Evolutionary conservation across 2,329 filamentous ascomycete genomes (phyloP), one percentile per base, ranked within the genome.

Genomic region (Fusarium citri): DNA sequence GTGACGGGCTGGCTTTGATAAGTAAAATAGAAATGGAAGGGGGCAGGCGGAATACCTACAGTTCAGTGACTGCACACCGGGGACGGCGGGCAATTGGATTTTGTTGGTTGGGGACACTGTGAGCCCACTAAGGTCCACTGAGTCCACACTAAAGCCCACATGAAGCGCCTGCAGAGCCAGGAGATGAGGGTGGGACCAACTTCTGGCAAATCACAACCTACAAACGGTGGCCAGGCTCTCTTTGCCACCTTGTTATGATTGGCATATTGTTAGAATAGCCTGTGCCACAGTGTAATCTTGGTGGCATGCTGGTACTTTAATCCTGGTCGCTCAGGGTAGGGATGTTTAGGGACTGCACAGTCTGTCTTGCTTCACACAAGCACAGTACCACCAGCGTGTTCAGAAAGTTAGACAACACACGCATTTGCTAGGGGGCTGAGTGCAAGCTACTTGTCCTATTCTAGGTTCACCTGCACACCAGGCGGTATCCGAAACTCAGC

Each of bases 161-260:
- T 47, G 55, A 37, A 54, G 65, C 60, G 59, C 71, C 62, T 75
- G 54, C 68, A 58, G 68, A 65, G 59, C 65, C 37, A 64, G 71
- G 65, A 69, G 69, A 73, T 72, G 74, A 71, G 66, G 55, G 69
- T 55, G 65, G 40, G 63, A 31, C 60, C 70, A 41, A 42, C 53
- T 71, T 58, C 66, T 71, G 74, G 73, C 78, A 74, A 80, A 80
- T 80, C 67, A 76, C 43, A 43, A 37, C 34, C 66, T 46, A 65
- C 64, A 62, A 70, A 62, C 65, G 57, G 47, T 25, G 66, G 72
- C 59, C 73, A 74, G 72, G 69, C 49, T 30, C 54, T 68, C 45
- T 71, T 80, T 72, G 77, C 77, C 78, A 79, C 78, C 73, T 55
- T 55, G 50, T 49, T 65, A 59, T 78, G 74, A 79, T 79, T 80